Percentiles rank a stretch among this genome's conserved stretches.
phyloP scores from a whole-genome alignment of 495 filamentous ascomycete species.

The Hypoxylon lienhwacheense region DNA sequence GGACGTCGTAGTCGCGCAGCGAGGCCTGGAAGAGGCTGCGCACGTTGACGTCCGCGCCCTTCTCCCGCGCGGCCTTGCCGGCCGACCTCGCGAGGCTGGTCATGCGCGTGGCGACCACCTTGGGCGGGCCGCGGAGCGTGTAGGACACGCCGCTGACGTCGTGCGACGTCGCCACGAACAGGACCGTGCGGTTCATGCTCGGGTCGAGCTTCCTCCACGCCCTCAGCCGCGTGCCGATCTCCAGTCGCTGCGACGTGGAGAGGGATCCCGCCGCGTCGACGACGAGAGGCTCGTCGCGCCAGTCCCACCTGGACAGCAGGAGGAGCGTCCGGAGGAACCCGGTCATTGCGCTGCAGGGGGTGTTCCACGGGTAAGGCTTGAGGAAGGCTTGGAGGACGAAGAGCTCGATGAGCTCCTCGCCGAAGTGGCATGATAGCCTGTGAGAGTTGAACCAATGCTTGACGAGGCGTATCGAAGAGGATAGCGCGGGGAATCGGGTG shows the following conservation, averaged over 20 bases:
- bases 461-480: conserved; percentile 80
- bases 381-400: conserved; percentile 73
- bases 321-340: conserved; percentile 80
- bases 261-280: conserved; percentile 67
- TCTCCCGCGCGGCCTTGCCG: conserved; percentile 58
- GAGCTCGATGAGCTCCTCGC: conserved; percentile 81
- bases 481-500: conserved; percentile 78
- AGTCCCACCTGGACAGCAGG: conserved; percentile 85
- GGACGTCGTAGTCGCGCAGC: conserved; percentile 78
- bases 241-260: conserved; percentile 56
- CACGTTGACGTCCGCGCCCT: conserved; percentile 58
- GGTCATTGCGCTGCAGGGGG: conserved; percentile 74
- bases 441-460: conserved; percentile 91
- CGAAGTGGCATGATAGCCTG: conserved; percentile 72
- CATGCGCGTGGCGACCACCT: conserved; percentile 83
- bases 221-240: conserved; percentile 69
- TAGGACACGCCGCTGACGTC: conserved; percentile 77
- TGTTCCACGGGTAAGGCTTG: conserved; percentile 77
- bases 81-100: conserved; percentile 76
- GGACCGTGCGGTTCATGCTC: conserved; percentile 74
- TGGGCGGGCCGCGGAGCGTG: conserved; percentile 66
- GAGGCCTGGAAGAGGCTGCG: conserved; percentile 68
- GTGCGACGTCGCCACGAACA: conserved; percentile 81
- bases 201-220: conserved; percentile 86
- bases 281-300: conserved; percentile 78